Conservation (phyloP, 2,329 filamentous ascomycete genomes). For the Exserohilum turcica region DNA sequence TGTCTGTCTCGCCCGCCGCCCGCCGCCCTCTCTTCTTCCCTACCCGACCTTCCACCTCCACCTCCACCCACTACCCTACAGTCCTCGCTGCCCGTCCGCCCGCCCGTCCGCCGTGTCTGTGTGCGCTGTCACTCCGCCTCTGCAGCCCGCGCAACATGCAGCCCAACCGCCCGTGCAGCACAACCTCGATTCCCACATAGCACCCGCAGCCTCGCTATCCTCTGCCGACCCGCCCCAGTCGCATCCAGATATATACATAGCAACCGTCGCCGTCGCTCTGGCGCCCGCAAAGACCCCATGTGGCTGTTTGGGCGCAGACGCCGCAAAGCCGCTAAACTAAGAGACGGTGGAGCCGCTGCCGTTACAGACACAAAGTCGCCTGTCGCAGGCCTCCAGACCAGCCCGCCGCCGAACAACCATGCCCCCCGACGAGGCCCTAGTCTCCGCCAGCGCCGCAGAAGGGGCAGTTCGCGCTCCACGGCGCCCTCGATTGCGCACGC, state of each 20-base stretch:
- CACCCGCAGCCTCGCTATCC: slow-evolving; percentile 17
- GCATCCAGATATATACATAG: slow-evolving; percentile 16
- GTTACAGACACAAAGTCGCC: slow-evolving; percentile 57
- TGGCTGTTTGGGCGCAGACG: slow-evolving; percentile 82
- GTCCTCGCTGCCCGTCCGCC: too few relatives aligned
- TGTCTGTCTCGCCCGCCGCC: slow-evolving; percentile 10
- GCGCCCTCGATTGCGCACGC: slow-evolving; percentile 36
- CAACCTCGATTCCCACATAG: slow-evolving; percentile 23
- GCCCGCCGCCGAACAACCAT: slow-evolving; percentile 30
- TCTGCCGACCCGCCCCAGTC: slow-evolving; percentile 24
- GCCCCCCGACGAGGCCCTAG: slow-evolving; percentile 31
- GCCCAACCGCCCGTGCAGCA: slow-evolving; percentile 23
- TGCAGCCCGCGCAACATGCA: slow-evolving; percentile 22
- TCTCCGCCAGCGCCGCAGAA: slow-evolving; percentile 38
- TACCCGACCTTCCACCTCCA: too few relatives aligned
- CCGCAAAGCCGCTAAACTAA: slow-evolving; percentile 65
- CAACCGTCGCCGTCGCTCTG: slow-evolving; percentile 10
- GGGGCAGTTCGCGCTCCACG: slow-evolving; percentile 40
- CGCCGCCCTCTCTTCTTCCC: neutral
- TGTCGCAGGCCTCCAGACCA: slow-evolving; percentile 29
- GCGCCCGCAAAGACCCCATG: slow-evolving; percentile 56
- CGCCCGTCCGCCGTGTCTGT: neutral
- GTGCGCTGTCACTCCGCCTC: neutral
- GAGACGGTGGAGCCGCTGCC: slow-evolving; percentile 50
- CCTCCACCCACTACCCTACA: too few relatives aligned